phyloP scores from a whole-genome alignment of 148 eudicot genomes.

The Dysphania ambrosioides region DNA sequence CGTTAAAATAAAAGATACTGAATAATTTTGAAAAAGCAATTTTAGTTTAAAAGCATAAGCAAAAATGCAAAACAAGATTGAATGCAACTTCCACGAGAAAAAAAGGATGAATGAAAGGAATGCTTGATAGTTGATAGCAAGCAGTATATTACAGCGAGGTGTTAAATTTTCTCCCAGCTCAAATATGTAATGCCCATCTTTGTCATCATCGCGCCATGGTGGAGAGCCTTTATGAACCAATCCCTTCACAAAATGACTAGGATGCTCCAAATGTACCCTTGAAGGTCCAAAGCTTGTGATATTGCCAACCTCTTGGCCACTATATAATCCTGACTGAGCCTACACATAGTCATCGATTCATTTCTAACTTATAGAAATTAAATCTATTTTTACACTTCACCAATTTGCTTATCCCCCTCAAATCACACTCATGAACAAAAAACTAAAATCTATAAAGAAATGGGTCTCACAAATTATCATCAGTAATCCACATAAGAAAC shows the following conservation, averaged over 20 bases:
- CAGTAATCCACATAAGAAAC: slow-evolving; percentile 11
- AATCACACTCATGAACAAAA: slow-evolving; percentile 20
- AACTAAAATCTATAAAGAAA: background rate
- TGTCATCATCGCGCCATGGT: slow-evolving; percentile 97
- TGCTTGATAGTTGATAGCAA: slow-evolving; percentile 30
- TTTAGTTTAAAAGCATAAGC: background rate
- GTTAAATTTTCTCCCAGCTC: slow-evolving; percentile 97
- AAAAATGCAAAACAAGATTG: background rate
- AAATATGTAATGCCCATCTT: slow-evolving; percentile 97
- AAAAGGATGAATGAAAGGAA: slow-evolving; percentile 26
- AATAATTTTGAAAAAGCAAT: background rate
- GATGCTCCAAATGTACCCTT: slow-evolving; percentile 60
- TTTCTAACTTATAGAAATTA: slow-evolving; percentile 40
- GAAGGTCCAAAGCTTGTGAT: slow-evolving; percentile 79
- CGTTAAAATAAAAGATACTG: background rate
- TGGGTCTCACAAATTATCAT: background rate
- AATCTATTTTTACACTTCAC: slow-evolving; percentile 33
- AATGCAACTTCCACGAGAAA: slow-evolving; percentile 16
- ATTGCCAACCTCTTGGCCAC: slow-evolving; percentile 88
- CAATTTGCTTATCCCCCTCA: slow-evolving; percentile 23
- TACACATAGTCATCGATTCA: slow-evolving; percentile 87
- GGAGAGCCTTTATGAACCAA: slow-evolving; percentile 89
- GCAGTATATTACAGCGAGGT: slow-evolving; percentile 74
- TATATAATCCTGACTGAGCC: slow-evolving; percentile 93
- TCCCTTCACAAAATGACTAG: slow-evolving; percentile 74